Base-by-base conservation (phyloP, 495 filamentous ascomycete genomes). In the Hypoxylon intermedium region DNA sequence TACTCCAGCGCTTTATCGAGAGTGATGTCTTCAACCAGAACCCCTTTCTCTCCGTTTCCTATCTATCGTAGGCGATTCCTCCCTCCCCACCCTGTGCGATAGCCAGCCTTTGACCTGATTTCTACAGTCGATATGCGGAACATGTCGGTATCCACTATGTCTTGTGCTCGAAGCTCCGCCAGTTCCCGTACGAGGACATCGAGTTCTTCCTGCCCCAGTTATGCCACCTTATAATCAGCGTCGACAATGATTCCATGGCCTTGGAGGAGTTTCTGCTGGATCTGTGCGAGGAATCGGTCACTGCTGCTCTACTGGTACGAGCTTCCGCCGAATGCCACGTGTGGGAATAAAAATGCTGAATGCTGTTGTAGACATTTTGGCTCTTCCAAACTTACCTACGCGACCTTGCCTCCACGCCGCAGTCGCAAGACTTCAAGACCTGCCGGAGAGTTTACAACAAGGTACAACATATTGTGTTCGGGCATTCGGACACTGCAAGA, bases 231-330 rank as follows among this genome's bases (percentile, higher is more conserved):
- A 80, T 89, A 63, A 84, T 91, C 58, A 89, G 85, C 74, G 81
- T 90, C 72, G 85, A 91, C 74, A 90, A 90, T 75, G 89, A 91
- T 76, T 90, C 88, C 45, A 90, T 91, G 86, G 88, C 88, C 18
- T 71, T 91, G 73, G 88, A 91, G 73, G 88, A 91, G 70, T 91
- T 91, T 65, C 83, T 91, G 65, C 76, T 90, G 62, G 88, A 91
- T 71, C 75, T 91, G 21, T 91, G 88, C 72, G 87, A 91, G 69
- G 87, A 90, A 74, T 90, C 87, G 6, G 88, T 89, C 56, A 90
- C 87, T 63, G 87, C 86, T 38, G 89, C 88, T 41, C 74, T 91
- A 58, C 77, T 91, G 77, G 88, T 90, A 73, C 65, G 84, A 69
- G 63, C 55, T 34, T 37, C 11, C 31, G 16, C 34, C 62, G 36